phyloP scores from a whole-genome alignment of 176 grass and related monocot genomes.

The Guadua angustifolia region DNA sequence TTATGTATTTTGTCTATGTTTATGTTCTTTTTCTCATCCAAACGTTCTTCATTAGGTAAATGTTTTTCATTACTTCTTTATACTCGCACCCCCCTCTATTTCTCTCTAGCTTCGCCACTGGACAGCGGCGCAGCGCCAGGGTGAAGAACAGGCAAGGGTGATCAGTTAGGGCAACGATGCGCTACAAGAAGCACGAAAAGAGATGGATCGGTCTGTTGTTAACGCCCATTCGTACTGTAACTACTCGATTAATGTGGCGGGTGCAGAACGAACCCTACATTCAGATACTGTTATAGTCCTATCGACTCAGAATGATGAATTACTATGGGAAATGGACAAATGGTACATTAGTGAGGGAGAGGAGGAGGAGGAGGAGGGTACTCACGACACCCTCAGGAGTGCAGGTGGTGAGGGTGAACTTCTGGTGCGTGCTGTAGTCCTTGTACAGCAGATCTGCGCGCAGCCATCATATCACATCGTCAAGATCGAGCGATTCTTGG shows the following conservation, averaged over 20 bases:
- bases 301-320: not conserved
- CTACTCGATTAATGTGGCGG: not conserved
- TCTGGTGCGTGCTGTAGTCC: conserved; percentile 81
- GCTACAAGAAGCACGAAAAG: not conserved
- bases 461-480: not conserved
- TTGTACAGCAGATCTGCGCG: conserved; percentile 81
- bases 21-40: too few species aligned
- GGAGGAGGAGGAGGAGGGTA: not conserved
- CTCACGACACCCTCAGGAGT: conserved; percentile 75
- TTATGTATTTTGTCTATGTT: too few species aligned
- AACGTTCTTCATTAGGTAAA: too few species aligned
- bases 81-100: too few species aligned
- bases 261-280: not conserved
- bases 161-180: not conserved
- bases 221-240: not conserved
- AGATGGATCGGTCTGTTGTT: not conserved
- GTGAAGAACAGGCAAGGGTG: not conserved
- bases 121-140: too few species aligned
- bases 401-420: conserved; percentile 73
- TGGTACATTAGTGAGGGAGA: not conserved
- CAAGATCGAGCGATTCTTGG: conserved; percentile 11
- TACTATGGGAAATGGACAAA: not conserved
- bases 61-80: too few species aligned
- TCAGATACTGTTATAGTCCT: not conserved
- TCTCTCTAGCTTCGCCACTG: too few species aligned